Evolutionary conservation across 1,284 basidiomycete genomes (phyloP).

Genomic region (Ceratobasidium papillatum): DNA sequence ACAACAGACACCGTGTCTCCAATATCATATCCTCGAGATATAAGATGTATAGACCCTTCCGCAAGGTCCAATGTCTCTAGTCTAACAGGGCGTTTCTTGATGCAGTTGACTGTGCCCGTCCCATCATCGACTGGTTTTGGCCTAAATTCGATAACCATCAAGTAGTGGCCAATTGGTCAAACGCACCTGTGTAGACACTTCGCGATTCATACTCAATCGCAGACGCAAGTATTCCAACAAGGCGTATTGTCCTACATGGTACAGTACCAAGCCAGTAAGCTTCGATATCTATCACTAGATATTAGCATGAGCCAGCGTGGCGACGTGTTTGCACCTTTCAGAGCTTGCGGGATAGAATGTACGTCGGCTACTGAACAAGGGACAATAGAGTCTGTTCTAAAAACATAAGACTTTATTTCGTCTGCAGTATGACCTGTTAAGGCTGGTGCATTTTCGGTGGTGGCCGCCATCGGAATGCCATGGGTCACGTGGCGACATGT

Average conservation of each 20-base stretch:
- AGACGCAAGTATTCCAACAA: slow-evolving; percentile 22
- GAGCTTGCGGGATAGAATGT: slow-evolving; percentile 13
- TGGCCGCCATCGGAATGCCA: background rate
- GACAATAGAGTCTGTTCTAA: slow-evolving; percentile 20
- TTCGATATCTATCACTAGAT: slow-evolving; percentile 16
- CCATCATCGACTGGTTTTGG: slow-evolving; percentile 32
- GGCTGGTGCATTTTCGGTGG: background rate
- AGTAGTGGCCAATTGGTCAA: background rate
- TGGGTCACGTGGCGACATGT: slow-evolving; percentile 27
- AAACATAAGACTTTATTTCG: slow-evolving; percentile 22
- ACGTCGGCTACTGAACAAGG: slow-evolving; percentile 20
- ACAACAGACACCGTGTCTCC: slow-evolving; percentile 29
- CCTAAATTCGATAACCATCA: background rate
- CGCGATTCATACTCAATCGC: slow-evolving; percentile 36
- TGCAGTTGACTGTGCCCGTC: slow-evolving; percentile 29
- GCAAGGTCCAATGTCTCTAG: background rate
- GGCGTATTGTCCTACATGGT: slow-evolving; percentile 22
- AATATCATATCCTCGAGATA: slow-evolving; percentile 15
- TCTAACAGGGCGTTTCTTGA: slow-evolving; percentile 10
- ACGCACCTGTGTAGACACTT: slow-evolving; percentile 24
- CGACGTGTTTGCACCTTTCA: slow-evolving; percentile 28
- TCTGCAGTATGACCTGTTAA: slow-evolving; percentile 10
- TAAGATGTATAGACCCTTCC: slow-evolving; percentile 2
- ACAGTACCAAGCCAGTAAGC: slow-evolving; percentile 36
- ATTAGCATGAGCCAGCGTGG: slow-evolving; percentile 4